Base-by-base conservation (phyloP, 176 grass and related monocot genomes). In the Hyparrhenia diplandra region DNA sequence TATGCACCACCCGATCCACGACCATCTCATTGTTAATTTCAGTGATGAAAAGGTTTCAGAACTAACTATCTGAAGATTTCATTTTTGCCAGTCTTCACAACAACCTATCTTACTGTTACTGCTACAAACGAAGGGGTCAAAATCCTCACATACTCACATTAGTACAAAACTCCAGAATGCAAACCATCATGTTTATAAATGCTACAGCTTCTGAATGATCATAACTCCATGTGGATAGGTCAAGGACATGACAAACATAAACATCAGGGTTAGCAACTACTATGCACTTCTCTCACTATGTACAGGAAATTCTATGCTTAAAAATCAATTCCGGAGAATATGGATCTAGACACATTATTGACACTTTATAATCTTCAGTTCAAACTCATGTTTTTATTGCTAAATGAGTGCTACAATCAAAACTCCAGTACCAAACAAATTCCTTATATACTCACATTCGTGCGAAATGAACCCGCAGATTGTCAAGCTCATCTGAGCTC, bases 401-500 rank as follows among this genome's bases (percentile, higher is more conserved):
- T 67, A 58, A 47, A 51, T 32, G 20, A 83, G 14, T 45, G 3
- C 8, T 81, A 66, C 32, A 32, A 28, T 47, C 27, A 35, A 42
- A 64, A 20, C 39, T 42, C 54, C 40, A 70, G 54, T 42, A 68
- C 6, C 24, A 55, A 75, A n/a, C 2, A 58, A 49, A 45, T 17
- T 69, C 29, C 13, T 6, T 47, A 36, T 60, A 60, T 27, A 90
- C 78, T 86, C 70, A 90, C 91, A 94, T 90, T 40, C 71, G 52
- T 34, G 71, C 67, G 23, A 94, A 94, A 65, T 94, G 85, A 29
- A 64, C 67, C 28, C 80, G 71, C 39, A 90, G 67, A 57, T 90
- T 90, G 78, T 90, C 83, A 4, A 94, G 70, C 84, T 94, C 91
- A 67, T 94, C 80, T 3, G 85, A 76, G 65, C 34, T 86, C 32